A percentile compares a stretch with the other conserved stretches of the same genome.
Evolutionary conservation across 2,329 filamentous ascomycete genomes (phyloP).

Genomic region (Xylariaceae sp.): DNA sequence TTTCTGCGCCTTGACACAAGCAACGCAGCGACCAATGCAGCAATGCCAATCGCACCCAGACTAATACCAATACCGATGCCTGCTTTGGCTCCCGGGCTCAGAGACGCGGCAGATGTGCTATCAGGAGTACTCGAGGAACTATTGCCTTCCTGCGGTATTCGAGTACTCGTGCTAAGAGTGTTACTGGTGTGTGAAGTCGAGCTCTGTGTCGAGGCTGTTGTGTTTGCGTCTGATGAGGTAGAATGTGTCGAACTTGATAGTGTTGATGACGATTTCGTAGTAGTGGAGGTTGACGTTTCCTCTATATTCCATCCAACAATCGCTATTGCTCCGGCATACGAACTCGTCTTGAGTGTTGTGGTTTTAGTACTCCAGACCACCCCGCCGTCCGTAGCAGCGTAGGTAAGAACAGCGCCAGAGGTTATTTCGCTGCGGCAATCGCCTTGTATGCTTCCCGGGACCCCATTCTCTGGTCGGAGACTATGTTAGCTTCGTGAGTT

Average conservation of each 20-base stretch:
- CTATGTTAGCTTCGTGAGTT: too few relatives aligned
- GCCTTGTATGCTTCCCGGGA: conserved; percentile 12
- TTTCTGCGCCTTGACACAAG: not conserved
- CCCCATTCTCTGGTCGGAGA: not conserved
- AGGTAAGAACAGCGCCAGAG: conserved; percentile 13
- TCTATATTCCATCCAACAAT: conserved; percentile 21
- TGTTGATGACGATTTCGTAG: not conserved
- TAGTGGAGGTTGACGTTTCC: not conserved
- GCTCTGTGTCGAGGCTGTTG: not conserved
- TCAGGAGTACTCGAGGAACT: not conserved
- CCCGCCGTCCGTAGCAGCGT: conserved; percentile 10
- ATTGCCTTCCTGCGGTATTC: not conserved
- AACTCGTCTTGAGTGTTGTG: conserved; percentile 10
- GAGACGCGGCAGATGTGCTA: not conserved
- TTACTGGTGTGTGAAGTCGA: not conserved
- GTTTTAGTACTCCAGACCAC: conserved; percentile 11
- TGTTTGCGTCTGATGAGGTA: not conserved
- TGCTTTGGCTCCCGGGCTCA: not conserved
- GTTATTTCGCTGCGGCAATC: conserved; percentile 16
- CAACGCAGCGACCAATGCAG: not conserved
- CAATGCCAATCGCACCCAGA: conserved; percentile 2
- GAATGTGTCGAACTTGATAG: not conserved
- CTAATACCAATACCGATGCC: conserved; percentile 7
- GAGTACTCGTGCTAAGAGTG: not conserved
- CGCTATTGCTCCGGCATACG: conserved; percentile 14